These are phyloP conservation scores for Afroboletus lepidellus DNA, from an alignment of 1,284 basidiomycete species.

Conservation along the genomic window DNA sequence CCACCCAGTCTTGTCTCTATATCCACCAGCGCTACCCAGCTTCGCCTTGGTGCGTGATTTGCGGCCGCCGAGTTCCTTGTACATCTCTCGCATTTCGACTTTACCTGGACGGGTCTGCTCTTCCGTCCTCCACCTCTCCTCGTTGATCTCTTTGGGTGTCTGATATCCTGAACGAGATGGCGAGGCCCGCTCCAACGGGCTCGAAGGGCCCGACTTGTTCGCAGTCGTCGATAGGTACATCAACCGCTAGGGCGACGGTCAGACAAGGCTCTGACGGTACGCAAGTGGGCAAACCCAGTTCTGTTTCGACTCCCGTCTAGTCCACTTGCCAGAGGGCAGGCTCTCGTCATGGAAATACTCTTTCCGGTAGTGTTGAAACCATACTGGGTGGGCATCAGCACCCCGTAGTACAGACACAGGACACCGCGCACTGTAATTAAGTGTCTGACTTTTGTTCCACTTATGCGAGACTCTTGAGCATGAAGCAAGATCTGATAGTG, in stretches of 20 bases:
- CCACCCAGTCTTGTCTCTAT: slow-evolving; percentile 71
- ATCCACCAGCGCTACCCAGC: slow-evolving; percentile 53
- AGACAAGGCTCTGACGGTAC: neutral
- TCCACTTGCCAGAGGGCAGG: slow-evolving; percentile 79
- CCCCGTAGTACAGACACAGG: no score
- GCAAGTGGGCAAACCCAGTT: slow-evolving; percentile 60
- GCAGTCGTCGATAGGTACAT: slow-evolving; percentile 51
- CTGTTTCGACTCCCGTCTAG: slow-evolving; percentile 81
- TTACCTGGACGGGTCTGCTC: slow-evolving; percentile 63
- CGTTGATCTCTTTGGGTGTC: slow-evolving; percentile 74
- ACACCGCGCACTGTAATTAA: slow-evolving; percentile 78
- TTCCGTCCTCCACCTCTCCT: slow-evolving; percentile 70
- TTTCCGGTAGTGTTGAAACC: slow-evolving; percentile 85
- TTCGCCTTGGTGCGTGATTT: slow-evolving; percentile 73
- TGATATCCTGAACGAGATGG: slow-evolving; percentile 66
- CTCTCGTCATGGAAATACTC: slow-evolving; percentile 77
- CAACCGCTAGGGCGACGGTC: slow-evolving; percentile 46
- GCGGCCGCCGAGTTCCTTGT: slow-evolving; percentile 84
- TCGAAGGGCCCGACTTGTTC: slow-evolving; percentile 44
- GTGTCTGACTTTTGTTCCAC: slow-evolving; percentile 83
- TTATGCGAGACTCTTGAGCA: slow-evolving; percentile 81
- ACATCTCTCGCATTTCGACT: slow-evolving; percentile 81
- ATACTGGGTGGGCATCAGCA: slow-evolving; percentile 51
- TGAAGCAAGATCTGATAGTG: slow-evolving; percentile 66
- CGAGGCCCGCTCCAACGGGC: slow-evolving; percentile 47